phyloP scores from a whole-genome alignment of 257 asterid species.

The Cinchona pubescens region DNA sequence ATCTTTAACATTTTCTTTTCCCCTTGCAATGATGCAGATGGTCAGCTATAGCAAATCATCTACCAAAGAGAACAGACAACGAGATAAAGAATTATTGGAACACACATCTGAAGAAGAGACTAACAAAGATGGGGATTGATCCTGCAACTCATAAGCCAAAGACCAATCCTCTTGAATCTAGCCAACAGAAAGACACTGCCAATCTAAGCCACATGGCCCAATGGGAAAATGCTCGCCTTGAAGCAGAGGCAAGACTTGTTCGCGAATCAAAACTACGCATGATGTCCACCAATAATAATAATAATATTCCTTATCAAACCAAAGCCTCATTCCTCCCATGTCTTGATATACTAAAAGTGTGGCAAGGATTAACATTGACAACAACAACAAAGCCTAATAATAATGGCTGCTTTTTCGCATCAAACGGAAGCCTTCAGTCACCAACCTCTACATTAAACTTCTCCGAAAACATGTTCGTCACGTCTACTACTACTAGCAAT shows the following conservation, averaged over 20 bases:
- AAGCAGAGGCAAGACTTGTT: conserved; percentile 35
- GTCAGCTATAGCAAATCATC: conserved; percentile 27
- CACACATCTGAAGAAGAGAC: conserved; percentile 30
- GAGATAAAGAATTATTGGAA: conserved; percentile 36
- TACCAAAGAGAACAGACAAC: conserved; percentile 34
- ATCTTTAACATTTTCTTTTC: no score
- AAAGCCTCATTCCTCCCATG: conserved; percentile 8
- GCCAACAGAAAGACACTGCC: conserved; percentile 21
- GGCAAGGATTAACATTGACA: conserved; percentile 20
- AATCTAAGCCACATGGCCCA: conserved; percentile 38
- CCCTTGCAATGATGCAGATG: conserved; percentile 23
- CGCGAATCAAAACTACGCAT: conserved; percentile 15
- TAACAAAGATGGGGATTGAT: conserved; percentile 34
- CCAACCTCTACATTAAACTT: conserved; percentile 18
- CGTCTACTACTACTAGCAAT: background rate
- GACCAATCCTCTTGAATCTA: background rate
- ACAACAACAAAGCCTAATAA: background rate
- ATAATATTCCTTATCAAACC: background rate
- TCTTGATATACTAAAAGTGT: conserved; percentile 26
- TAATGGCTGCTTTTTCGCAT: background rate
- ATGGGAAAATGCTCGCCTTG: conserved; percentile 38
- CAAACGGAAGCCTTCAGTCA: background rate
- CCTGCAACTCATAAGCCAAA: conserved; percentile 33
- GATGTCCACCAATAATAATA: background rate
- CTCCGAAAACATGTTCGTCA: background rate